Percentiles rank a stretch among this genome's conserved stretches.
phyloP scores from a whole-genome alignment of 1,139 yeast species.

The Candida freyschussii region DNA sequence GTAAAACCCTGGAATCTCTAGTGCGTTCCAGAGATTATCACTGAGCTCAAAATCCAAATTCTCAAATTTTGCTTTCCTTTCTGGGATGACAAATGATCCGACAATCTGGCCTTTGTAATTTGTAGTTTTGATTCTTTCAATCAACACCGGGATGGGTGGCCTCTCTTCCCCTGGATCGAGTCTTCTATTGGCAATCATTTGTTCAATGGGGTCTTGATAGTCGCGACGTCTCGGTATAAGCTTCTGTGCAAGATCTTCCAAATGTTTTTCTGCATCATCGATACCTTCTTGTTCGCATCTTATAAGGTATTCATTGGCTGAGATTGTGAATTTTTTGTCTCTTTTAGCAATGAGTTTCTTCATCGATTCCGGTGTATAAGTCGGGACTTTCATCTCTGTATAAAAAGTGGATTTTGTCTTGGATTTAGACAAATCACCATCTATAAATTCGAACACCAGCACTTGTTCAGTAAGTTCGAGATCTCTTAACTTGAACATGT shows the following conservation, averaged over 20 bases:
- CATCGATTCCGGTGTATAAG: conserved; percentile 45
- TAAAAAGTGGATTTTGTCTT: conserved; percentile 32
- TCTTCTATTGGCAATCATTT: conserved; percentile 35
- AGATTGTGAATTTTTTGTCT: conserved; percentile 45
- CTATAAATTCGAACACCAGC: conserved; percentile 72
- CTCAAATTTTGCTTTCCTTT: conserved; percentile 42
- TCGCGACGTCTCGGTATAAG: conserved; percentile 46
- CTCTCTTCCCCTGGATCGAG: conserved; percentile 26
- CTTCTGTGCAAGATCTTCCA: conserved; percentile 32
- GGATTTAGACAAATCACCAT: conserved; percentile 49
- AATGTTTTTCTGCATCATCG: conserved; percentile 33
- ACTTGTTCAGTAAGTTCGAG: conserved; percentile 40
- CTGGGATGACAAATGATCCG: conserved; percentile 37
- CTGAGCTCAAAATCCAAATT: conserved; percentile 37
- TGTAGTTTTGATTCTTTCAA: conserved; percentile 43
- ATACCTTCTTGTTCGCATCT: conserved; percentile 29
- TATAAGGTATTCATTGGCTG: conserved; percentile 38
- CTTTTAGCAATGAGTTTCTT: conserved; percentile 58
- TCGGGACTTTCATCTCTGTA: conserved; percentile 38
- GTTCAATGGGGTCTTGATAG: conserved; percentile 46
- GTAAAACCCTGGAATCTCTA: conserved; percentile 53
- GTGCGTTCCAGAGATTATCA: conserved; percentile 43
- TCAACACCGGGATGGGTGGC: conserved; percentile 40
- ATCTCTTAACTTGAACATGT: conserved; percentile 43
- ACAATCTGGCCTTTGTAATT: conserved; percentile 62